phyloP scores from a whole-genome alignment of 352 stramenopile species.

The Phytopythium sindhum region DNA sequence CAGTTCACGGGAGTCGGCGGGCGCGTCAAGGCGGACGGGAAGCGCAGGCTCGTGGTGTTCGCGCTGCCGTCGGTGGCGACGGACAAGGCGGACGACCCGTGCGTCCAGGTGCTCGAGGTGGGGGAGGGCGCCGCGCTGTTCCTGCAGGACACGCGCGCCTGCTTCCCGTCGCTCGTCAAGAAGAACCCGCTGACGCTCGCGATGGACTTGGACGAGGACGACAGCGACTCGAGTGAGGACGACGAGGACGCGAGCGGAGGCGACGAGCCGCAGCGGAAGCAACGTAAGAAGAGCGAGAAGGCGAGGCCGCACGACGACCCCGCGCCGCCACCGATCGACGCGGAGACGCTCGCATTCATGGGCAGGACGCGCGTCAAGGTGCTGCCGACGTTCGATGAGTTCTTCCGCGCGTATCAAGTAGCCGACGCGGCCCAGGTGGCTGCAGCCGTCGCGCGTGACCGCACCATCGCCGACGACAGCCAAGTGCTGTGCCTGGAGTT shows the following conservation, averaged over 20 bases:
- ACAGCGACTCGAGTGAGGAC: constrained; percentile 29
- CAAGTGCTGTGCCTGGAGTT: constrained; percentile 64
- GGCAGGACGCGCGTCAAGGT: constrained; percentile 33
- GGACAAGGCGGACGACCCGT: neutral
- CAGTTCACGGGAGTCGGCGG: constrained; percentile 64
- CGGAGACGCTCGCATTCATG: constrained; percentile 31
- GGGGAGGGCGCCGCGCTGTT: constrained; percentile 56
- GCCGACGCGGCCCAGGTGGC: constrained; percentile 24
- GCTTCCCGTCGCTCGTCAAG: constrained; percentile 66
- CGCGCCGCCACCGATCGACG: constrained; percentile 5
- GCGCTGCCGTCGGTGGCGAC: constrained; percentile 20
- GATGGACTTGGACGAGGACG: constrained; percentile 27
- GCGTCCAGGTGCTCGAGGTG: constrained; percentile 51
- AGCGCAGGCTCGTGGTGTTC: constrained; percentile 44
- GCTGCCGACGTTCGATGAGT: constrained; percentile 30
- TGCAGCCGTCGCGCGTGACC: constrained; percentile 23
- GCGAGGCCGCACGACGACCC: neutral
- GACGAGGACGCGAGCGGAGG: constrained; percentile 18
- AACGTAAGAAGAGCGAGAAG: constrained; percentile 8
- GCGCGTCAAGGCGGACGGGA: constrained; percentile 41
- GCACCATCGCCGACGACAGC: constrained; percentile 18
- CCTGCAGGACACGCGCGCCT: constrained; percentile 43
- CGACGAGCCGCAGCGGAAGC: constrained; percentile 16
- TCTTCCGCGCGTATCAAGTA: constrained; percentile 40
- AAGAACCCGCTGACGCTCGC: constrained; percentile 34